phyloP scores from a whole-genome alignment of 441 rosid species.

The Erysimum cheiri region DNA sequence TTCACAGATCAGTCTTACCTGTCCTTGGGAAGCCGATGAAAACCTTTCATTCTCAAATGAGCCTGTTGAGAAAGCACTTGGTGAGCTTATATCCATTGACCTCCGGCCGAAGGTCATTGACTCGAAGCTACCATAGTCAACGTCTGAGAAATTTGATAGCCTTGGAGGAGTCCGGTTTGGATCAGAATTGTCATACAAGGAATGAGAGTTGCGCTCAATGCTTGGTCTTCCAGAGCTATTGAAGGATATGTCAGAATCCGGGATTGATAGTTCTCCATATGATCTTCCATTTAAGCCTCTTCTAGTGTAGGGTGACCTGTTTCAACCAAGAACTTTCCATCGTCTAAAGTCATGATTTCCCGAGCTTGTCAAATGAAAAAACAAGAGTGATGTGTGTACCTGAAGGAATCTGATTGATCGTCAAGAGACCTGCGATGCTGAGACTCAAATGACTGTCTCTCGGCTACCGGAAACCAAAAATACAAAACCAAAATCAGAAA shows the following conservation, averaged over 20 bases:
- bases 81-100: slow-evolving; percentile 59
- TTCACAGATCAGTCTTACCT: slow-evolving; percentile 48
- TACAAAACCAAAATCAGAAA: slow-evolving; percentile 1
- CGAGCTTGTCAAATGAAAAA: slow-evolving; percentile 21
- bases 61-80: slow-evolving; percentile 46
- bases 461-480: slow-evolving; percentile 40
- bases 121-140: slow-evolving; percentile 65
- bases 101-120: slow-evolving; percentile 51
- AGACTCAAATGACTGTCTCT: slow-evolving; percentile 56
- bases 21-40: slow-evolving; percentile 49
- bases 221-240: slow-evolving; percentile 86
- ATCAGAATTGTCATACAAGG: slow-evolving; percentile 55
- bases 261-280: slow-evolving; percentile 55
- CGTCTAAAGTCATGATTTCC: slow-evolving; percentile 18
- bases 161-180: slow-evolving; percentile 51
- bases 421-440: slow-evolving; percentile 53
- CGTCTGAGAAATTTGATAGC: slow-evolving; percentile 64
- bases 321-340: slow-evolving; percentile 27
- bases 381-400: slow-evolving; percentile 33
- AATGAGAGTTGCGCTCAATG: slow-evolving; percentile 62
- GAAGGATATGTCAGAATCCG: slow-evolving; percentile 77
- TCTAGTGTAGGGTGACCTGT: slow-evolving; percentile 78
- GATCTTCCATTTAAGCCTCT: slow-evolving; percentile 61
- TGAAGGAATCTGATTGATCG: slow-evolving; percentile 48
- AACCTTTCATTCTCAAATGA: slow-evolving; percentile 58